Evolutionary conservation across 805 yeast genomes (phyloP).

Genomic region (Lipomyces lipofer): DNA sequence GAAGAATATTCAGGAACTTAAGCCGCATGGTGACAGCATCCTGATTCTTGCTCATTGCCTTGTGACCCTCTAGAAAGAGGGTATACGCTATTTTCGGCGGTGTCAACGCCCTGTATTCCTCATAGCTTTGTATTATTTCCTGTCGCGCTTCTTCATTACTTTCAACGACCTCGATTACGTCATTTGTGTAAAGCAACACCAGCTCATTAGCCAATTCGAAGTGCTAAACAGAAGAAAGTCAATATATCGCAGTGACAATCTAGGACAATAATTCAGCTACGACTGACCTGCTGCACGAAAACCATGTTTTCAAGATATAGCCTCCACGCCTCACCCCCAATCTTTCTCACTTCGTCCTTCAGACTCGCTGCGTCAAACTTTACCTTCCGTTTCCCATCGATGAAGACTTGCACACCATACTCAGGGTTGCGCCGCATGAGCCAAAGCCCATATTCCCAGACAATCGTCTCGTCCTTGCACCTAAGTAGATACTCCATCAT

Average conservation of each 20-base stretch:
- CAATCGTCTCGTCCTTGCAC: constrained; percentile 36
- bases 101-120: constrained; percentile 31
- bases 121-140: constrained; percentile 32
- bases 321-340: constrained; percentile 43
- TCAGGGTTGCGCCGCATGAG: constrained; percentile 37
- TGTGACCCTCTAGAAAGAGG: constrained; percentile 30
- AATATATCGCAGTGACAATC: too few relatives aligned
- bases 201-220: constrained; percentile 38
- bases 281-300: constrained; percentile 19
- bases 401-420: constrained; percentile 40
- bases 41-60: constrained; percentile 15
- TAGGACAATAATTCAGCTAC: neutral
- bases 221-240: too few relatives aligned
- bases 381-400: constrained; percentile 31
- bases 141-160: constrained; percentile 23
- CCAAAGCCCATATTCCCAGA: constrained; percentile 44
- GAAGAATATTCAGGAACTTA: constrained; percentile 34
- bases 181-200: constrained; percentile 39
- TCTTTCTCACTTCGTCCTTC: constrained; percentile 36
- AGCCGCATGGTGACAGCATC: constrained; percentile 31
- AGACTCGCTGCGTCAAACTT: constrained; percentile 37
- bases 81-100: constrained; percentile 41
- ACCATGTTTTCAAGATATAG: constrained; percentile 41
- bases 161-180: constrained; percentile 36
- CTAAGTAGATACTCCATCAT: constrained; percentile 34